A percentile compares a stretch with the other conserved stretches of the same genome.
These are phyloP conservation scores for Geotrichum candidum DNA, from an alignment of 1,139 yeast species.

Conservation along the genomic window DNA sequence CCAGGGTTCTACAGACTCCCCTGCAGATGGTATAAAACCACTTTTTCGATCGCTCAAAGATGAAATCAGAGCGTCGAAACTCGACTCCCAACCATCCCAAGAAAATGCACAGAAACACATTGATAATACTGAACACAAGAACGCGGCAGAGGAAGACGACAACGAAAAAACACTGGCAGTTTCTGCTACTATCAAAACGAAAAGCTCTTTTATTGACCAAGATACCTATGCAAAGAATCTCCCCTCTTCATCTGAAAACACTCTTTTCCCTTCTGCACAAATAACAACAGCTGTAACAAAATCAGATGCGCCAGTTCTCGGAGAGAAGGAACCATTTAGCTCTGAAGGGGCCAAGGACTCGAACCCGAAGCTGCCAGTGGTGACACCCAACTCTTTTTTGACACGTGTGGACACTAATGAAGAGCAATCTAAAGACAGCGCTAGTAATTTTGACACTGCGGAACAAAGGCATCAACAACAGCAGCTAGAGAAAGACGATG, in stretches of 20 bases:
- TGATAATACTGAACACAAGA: neutral
- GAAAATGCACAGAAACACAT: neutral
- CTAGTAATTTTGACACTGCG: neutral
- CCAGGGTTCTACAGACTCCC: conserved; percentile 6
- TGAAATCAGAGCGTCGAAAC: neutral
- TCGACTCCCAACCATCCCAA: neutral
- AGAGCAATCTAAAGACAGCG: neutral
- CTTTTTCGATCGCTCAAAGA: neutral
- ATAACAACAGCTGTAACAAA: neutral
- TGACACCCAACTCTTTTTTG: neutral
- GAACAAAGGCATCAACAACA: neutral
- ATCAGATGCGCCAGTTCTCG: neutral
- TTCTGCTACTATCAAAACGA: neutral
- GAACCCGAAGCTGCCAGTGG: neutral
- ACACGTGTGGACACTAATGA: neutral
- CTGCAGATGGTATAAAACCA: neutral
- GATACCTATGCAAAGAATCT: neutral
- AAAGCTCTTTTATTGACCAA: neutral
- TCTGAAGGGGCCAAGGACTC: neutral
- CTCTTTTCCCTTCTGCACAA: conserved; percentile 10
- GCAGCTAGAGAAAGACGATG: neutral
- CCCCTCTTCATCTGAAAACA: conserved; percentile 15
- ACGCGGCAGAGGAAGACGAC: neutral
- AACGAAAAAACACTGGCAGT: neutral
- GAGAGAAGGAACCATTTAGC: neutral